Evolutionary conservation across 164 flowering plant genomes (phyloP), one percentile per base, ranked within the genome.

Genomic region (Litsea cubeba): DNA sequence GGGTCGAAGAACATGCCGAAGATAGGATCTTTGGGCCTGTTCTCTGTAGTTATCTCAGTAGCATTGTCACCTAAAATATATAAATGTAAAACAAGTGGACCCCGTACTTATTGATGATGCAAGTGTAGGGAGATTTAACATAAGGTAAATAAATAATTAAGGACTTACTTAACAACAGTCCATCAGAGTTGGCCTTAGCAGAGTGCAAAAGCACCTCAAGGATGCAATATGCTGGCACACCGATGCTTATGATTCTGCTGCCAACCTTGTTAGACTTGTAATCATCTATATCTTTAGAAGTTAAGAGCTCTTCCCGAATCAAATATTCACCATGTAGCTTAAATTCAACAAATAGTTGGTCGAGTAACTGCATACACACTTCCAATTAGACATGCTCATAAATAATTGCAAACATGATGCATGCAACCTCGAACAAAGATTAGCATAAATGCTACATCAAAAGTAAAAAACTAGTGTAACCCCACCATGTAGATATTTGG

Each of bases 1-100:
- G 99, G 99, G 74, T 89, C 87, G 25, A 93, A 72, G 83, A 93
- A 93, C 95, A 93, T 88, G 73, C 88, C 95, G 79, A 85, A 93
- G 74, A 90, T 71, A n/a, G 78, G 64, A 20, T 91, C 97, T 81
- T 81, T 90, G 2, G 96, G 97, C 78, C 97, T 83, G 77, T 93
- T 91, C 65, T 83, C 66, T 71, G 77, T 75, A 46, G 90, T 90
- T 79, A 95, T 82, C 81, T 90, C 98, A 26, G 92, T 85, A n/a
- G 30, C 72, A 64, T 80, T 78, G 63, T 91, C 93, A 68, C 81
- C 98, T 92, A 73, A 81, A 72, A 68, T 26, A 54, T 50, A 18
- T 1, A 24, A 18, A 32, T 18, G 22, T 30, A 73, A 15, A 3
- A 49, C 26, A 32, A 71, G 68, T 2, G 25, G 7, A 54, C 17